Evolutionary conservation across 1,139 yeast species (phyloP).

Genomic region (Taphrina communis): DNA sequence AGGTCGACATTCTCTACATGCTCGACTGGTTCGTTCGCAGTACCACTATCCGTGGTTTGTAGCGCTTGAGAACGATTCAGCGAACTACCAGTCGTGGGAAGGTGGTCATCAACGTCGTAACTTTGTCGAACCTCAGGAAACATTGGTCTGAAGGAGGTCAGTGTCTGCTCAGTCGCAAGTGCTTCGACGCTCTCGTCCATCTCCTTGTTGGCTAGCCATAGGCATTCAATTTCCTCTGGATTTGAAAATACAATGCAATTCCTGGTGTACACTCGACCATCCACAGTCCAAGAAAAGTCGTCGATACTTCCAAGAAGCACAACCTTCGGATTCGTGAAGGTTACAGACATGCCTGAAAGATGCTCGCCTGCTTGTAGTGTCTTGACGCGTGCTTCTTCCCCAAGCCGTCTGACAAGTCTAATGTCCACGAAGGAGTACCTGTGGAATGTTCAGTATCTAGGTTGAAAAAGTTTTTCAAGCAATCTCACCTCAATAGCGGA

Average conservation of each 20-base stretch:
- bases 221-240: background rate
- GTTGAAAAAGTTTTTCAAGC: background rate
- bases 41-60: background rate
- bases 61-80: background rate
- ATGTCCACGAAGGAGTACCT: conserved; percentile 9
- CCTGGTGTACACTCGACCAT: background rate
- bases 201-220: conserved; percentile 9
- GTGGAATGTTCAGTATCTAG: background rate
- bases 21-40: background rate
- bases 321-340: background rate
- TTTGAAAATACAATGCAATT: background rate
- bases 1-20: background rate
- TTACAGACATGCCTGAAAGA: background rate
- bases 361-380: background rate
- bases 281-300: background rate
- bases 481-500: conserved; percentile 4
- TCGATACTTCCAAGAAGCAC: conserved; percentile 1
- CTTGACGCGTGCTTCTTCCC: background rate
- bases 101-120: background rate
- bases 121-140: conserved; percentile 1
- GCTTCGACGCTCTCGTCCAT: background rate
- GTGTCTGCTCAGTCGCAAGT: background rate
- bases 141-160: background rate
- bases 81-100: background rate
- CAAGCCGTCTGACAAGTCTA: background rate